phyloP scores from a whole-genome alignment of 2,329 filamentous ascomycete genomes.

The Balansia obtecta region DNA sequence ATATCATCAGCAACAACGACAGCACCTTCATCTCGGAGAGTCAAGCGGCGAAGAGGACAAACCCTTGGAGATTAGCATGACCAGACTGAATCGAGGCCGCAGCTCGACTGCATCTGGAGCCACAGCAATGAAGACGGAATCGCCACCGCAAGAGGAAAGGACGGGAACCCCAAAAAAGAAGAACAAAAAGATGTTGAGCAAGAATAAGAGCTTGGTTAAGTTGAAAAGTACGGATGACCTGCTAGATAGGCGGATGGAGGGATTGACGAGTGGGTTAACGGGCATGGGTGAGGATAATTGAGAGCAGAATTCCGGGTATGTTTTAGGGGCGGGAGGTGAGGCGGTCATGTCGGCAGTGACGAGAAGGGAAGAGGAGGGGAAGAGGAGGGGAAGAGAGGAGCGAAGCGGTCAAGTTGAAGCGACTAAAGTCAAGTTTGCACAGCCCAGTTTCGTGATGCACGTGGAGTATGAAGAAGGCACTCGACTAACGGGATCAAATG shows the following conservation, averaged over 20 bases:
- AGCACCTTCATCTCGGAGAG: constrained; percentile 30
- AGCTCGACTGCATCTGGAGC: constrained; percentile 17
- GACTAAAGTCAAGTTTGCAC: not conserved
- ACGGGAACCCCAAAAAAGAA: constrained; percentile 10
- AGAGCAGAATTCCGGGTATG: not conserved
- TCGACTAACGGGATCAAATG: too few species aligned
- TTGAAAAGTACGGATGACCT: constrained; percentile 46
- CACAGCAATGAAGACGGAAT: constrained; percentile 13
- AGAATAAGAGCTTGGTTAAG: constrained; percentile 36
- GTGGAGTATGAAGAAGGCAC: too few species aligned
- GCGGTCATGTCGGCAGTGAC: too few species aligned
- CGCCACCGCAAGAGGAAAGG: constrained; percentile 1
- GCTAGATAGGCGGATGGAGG: constrained; percentile 45
- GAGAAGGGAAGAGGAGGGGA: too few species aligned
- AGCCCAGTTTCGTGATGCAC: not conserved
- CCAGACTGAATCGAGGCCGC: constrained; percentile 27
- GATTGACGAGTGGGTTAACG: constrained; percentile 40
- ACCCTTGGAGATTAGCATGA: constrained; percentile 70
- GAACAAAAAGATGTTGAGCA: constrained; percentile 22
- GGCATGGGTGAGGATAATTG: constrained; percentile 32
- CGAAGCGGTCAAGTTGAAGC: not conserved
- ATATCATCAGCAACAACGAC: constrained; percentile 10
- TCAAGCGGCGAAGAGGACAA: constrained; percentile 68
- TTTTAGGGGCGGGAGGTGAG: not conserved
- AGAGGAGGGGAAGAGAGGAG: too few species aligned